These are phyloP conservation scores for Ormosia emarginata DNA, from an alignment of 306 rosid species.

Conservation along the genomic window DNA sequence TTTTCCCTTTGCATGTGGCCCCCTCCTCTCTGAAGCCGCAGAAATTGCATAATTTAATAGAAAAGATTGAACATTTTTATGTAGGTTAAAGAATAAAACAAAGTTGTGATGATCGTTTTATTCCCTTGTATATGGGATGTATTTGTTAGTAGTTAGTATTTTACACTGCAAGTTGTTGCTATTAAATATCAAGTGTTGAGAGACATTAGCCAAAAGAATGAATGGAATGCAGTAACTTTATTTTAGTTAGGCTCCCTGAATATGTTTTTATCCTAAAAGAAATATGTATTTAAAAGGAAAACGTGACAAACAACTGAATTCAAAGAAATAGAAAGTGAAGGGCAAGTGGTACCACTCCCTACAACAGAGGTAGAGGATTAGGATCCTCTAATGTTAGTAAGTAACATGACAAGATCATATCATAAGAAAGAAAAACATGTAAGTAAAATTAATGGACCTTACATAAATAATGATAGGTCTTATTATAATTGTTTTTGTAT, in stretches of 20 bases:
- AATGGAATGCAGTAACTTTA: not conserved
- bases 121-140: not conserved
- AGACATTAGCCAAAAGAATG: not conserved
- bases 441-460: no score
- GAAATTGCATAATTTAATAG: slow-evolving; percentile 8
- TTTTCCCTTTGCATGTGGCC: not conserved
- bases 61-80: not conserved
- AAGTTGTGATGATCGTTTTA: not conserved
- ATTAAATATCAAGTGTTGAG: not conserved
- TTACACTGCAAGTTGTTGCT: not conserved
- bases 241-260: not conserved
- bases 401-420: no score
- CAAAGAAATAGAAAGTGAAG: not conserved
- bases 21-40: not conserved
- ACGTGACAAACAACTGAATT: not conserved
- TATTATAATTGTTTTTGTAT: no score
- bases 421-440: no score
- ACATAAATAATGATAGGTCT: no score
- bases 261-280: no score
- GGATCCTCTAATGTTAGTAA: no score
- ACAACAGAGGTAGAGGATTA: not conserved
- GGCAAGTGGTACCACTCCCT: not conserved
- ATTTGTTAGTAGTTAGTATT: not conserved
- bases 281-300: no score
- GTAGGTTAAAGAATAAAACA: not conserved